A percentile compares a stretch with the other conserved stretches of the same genome.
phyloP scores from a whole-genome alignment of 768 basidiomycete species.

The Tubosaeta brunneosetosa region DNA sequence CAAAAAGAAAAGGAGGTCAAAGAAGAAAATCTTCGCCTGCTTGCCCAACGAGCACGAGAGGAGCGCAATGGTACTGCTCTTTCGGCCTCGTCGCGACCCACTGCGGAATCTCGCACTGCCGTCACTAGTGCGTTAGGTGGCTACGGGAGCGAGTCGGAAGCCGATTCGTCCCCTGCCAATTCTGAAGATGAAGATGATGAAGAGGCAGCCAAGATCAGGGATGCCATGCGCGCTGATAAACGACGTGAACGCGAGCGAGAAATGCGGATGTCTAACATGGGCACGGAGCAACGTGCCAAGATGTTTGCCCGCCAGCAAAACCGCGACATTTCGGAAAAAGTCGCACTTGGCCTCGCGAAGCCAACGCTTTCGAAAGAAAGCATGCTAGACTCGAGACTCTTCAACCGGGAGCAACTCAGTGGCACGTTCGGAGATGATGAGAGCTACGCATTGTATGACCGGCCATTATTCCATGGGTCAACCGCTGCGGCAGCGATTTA shows the following conservation, averaged over 20 bases:
- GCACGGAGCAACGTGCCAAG: slow-evolving; percentile 92
- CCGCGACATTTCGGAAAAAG: slow-evolving; percentile 98
- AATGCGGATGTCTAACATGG: slow-evolving; percentile 99
- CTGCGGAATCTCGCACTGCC: slow-evolving; percentile 61
- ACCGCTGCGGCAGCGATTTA: slow-evolving; percentile 99
- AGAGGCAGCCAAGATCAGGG: slow-evolving; percentile 80
- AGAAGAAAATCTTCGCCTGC: slow-evolving; percentile 89
- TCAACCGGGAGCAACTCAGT: slow-evolving; percentile 90
- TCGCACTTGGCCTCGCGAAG: slow-evolving; percentile 95
- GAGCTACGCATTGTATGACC: slow-evolving; percentile 91
- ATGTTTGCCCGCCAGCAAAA: slow-evolving; percentile 94
- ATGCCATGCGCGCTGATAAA: slow-evolving; percentile 89
- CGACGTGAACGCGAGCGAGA: slow-evolving; percentile 92
- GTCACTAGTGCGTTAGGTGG: slow-evolving; percentile 75
- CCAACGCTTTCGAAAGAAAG: slow-evolving; percentile 95
- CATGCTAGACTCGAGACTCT: slow-evolving; percentile 94
- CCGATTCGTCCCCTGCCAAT: slow-evolving; percentile 44
- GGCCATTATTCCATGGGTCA: slow-evolving; percentile 93
- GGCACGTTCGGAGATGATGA: slow-evolving; percentile 87
- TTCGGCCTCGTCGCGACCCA: slow-evolving; percentile 55
- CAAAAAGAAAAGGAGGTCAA: slow-evolving; percentile 96
- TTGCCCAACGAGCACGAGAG: slow-evolving; percentile 94
- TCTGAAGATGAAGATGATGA: slow-evolving; percentile 65
- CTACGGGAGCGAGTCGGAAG: slow-evolving; percentile 78
- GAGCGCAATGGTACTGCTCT: slow-evolving; percentile 78